These are phyloP conservation scores for Lophiotrema nucula DNA, from an alignment of 495 filamentous ascomycete species.

Conservation along the genomic window DNA sequence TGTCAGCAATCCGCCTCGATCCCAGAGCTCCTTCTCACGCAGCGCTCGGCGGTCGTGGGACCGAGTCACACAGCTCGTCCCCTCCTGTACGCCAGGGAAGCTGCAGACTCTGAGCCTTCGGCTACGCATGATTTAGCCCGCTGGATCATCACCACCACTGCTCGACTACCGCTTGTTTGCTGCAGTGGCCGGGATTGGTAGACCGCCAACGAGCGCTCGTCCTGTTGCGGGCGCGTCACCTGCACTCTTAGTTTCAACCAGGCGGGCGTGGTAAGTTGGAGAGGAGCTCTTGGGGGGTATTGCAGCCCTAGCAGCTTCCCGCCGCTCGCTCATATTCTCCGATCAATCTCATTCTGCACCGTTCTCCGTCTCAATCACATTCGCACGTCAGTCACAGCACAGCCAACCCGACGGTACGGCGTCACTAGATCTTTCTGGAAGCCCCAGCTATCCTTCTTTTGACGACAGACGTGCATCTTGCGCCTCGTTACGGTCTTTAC, in stretches of 20 bases:
- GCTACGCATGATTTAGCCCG: constrained; percentile 18
- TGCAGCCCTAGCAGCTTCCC: neutral
- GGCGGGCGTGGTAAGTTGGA: constrained; percentile 1
- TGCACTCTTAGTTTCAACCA: constrained; percentile 12
- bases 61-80: neutral
- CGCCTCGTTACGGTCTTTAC: no score
- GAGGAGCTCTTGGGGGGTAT: neutral
- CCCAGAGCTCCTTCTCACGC: neutral
- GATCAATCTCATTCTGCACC: constrained; percentile 1
- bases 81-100: constrained; percentile 2
- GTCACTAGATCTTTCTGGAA: constrained; percentile 14
- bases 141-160: neutral
- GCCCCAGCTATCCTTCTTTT: neutral
- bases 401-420: constrained; percentile 17
- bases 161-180: constrained; percentile 3
- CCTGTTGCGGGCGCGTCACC: constrained; percentile 13
- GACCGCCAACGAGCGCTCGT: constrained; percentile 15
- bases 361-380: constrained; percentile 6
- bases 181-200: constrained; percentile 16
- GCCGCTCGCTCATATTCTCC: constrained; percentile 12
- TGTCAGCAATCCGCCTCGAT: constrained; percentile 7
- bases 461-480: no score
- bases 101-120: constrained; percentile 5
- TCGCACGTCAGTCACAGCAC: constrained; percentile 11
- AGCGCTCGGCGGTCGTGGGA: neutral